Evolutionary conservation across 805 yeast genomes (phyloP), one percentile per base, ranked within the genome.

Genomic region (Saturnispora sanitii): DNA sequence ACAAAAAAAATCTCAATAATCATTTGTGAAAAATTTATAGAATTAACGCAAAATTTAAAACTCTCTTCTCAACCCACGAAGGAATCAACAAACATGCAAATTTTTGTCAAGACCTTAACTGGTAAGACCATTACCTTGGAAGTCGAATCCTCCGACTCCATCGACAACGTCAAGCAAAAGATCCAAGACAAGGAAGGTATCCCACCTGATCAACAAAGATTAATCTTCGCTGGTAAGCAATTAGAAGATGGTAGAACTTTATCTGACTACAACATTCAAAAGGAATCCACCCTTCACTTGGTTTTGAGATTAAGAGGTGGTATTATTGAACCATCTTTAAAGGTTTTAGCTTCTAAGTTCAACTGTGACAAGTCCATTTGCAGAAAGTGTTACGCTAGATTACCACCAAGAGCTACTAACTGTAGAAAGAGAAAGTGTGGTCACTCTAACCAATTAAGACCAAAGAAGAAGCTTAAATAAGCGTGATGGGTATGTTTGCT

Each of bases 361-460:
- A 92, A 92, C 94, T 92, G 97, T 80, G 98, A 92, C 57, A 92
- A 92, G 77, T 70, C 95, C 56, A 90, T 92, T 70, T 92, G 98
- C 82, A 94, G 98, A 76, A 85, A 88, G 71, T 92, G 98, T 79
- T 92, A 92, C 82, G 96, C 98, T 64, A 92, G 98, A 81, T 88
- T 92, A 68, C 98, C 98, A 67, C 96, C 98, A 75, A 94, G 97
- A 84, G 98, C 98, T 63, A 92, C 97, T 74, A 92, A 92, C 96
- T 92, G 98, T 82, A 87, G 98, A 80, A 92, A 92, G 97, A 87
- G 96, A 86, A 92, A 92, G 82, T 92, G 98, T 77, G 98, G 98
- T 67, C 98, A 92, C 94, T 79, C 96, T 70, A 92, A 92, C 82
- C 98, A 92, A 79, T 85, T 92, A 74, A 87, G 98, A 80, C 97